Evolutionary conservation across 2,329 filamentous ascomycete species (phyloP).

Genomic region (Aspergillus caelatus): DNA sequence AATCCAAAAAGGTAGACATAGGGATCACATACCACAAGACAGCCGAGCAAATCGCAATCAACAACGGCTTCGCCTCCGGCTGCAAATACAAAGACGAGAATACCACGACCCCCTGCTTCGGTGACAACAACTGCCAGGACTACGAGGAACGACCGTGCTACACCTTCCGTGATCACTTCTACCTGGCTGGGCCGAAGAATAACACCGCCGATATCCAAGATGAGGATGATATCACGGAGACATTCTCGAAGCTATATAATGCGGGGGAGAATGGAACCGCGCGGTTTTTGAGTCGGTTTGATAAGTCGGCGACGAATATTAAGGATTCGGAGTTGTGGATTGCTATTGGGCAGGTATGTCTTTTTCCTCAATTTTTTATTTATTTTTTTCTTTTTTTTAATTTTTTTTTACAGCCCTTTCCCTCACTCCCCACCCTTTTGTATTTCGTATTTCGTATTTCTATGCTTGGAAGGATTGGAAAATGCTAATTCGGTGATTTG

Average conservation of each 20-base stretch:
- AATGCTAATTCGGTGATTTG: too few relatives aligned
- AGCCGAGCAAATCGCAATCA: conserved; percentile 49
- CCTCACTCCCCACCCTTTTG: too few relatives aligned
- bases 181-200: conserved; percentile 43
- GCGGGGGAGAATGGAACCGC: conserved; percentile 38
- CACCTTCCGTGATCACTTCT: conserved; percentile 52
- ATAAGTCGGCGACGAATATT: conserved; percentile 55
- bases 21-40: conserved; percentile 51
- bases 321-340: conserved; percentile 52
- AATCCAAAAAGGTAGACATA: conserved; percentile 43
- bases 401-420: neutral
- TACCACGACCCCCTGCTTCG: conserved; percentile 4
- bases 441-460: too few relatives aligned
- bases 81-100: conserved; percentile 6
- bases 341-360: conserved; percentile 45
- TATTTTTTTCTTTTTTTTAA: too few relatives aligned
- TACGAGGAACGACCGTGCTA: conserved; percentile 39
- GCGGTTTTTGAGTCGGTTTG: conserved; percentile 50
- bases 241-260: conserved; percentile 39
- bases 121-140: neutral
- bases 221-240: conserved; percentile 33
- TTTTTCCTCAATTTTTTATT: too few relatives aligned
- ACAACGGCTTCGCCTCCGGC: conserved; percentile 38
- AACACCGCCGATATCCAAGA: conserved; percentile 41
- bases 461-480: too few relatives aligned